Evolutionary conservation across 2,329 filamentous ascomycete genomes (phyloP), one percentile per base, ranked within the genome.

Genomic region (Beauveria pseudobassiana): DNA sequence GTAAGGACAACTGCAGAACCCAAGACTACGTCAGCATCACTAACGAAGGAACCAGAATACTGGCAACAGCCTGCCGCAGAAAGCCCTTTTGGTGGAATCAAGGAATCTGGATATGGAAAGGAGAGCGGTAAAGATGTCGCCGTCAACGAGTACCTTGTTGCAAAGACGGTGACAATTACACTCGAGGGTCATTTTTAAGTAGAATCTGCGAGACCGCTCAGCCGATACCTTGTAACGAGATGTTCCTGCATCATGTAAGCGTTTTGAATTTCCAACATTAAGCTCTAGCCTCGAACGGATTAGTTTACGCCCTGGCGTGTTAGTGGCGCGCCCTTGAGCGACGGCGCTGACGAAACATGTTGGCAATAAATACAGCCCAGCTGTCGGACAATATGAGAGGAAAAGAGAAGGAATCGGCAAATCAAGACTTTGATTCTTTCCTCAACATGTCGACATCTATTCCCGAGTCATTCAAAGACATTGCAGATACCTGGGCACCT

Each of bases 41-140:
- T 61, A 43, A 61, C 42, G n/a, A 10, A 22, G 3, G 12, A 38
- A 14, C 16, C 16, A 61, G 59, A 76, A 76, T 40, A 71, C 73
- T 3, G 74, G 76, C 12, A 78, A 76, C 58, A 71, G 69, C 14
- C 75, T 0, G 72, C 77, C 0, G 73, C 77, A 0, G 78, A 80
- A 63, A 69, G 75, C 3, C 78, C 78, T 0, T 81, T 80, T 65
- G 78, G 77, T 5, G 78, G 77, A 0, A 80, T 80, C 66, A 80
- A 81, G 64, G 74, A 78, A 56, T 78, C 75, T 18, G 78, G 78
- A 0, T 75, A 73, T 12, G 78, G 78, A 7, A 80, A 79, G 63
- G 78, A 81, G 64, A 76, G 74, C 0, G 77, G 78, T 46, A 80
- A 79, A 64, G 78, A 80, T 30, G 73, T 79, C 22, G 78, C 77